Percentiles rank a stretch among this genome's conserved stretches.
These are phyloP conservation scores for Orbilia blumenaviensis DNA, from an alignment of 2,329 filamentous ascomycete genomes.

Conservation along the genomic window DNA sequence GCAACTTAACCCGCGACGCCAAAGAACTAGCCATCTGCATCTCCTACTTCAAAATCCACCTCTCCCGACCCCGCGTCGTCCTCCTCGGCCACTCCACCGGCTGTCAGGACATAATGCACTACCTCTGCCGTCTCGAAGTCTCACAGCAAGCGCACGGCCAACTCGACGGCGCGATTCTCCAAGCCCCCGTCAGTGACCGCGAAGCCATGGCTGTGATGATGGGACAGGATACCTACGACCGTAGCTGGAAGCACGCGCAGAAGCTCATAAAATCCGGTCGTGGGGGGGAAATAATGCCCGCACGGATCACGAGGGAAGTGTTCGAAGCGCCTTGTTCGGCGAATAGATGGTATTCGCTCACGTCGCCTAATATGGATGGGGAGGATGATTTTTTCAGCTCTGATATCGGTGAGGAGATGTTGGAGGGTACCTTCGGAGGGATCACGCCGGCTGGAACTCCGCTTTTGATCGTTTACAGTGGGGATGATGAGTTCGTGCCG, in stretches of 20 bases:
- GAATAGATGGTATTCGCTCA: constrained; percentile 69
- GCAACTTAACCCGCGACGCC: constrained; percentile 64
- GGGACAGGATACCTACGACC: constrained; percentile 62
- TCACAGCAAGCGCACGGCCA: constrained; percentile 59
- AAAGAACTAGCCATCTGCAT: constrained; percentile 65
- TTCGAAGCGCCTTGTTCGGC: constrained; percentile 66
- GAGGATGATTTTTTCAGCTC: constrained; percentile 91
- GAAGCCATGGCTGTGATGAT: constrained; percentile 69
- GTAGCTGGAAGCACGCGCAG: constrained; percentile 65
- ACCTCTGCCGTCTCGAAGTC: constrained; percentile 62
- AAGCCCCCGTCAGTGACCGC: constrained; percentile 72
- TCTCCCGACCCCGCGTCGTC: constrained; percentile 66
- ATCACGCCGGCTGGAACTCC: constrained; percentile 66
- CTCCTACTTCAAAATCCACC: constrained; percentile 62
- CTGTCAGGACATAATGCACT: constrained; percentile 75
- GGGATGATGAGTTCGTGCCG: constrained; percentile 73
- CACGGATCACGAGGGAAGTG: constrained; percentile 56
- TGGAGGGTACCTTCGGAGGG: constrained; percentile 72
- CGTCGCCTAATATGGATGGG: constrained; percentile 68
- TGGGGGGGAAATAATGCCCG: constrained; percentile 66
- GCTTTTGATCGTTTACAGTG: constrained; percentile 73
- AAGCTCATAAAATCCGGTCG: constrained; percentile 68
- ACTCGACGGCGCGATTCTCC: constrained; percentile 45
- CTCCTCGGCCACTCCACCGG: constrained; percentile 76
- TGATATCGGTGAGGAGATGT: constrained; percentile 71